Evolutionary conservation across 345 rosid genomes (phyloP), one percentile per base, ranked within the genome.

Genomic region (Atalantia buxifolia): DNA sequence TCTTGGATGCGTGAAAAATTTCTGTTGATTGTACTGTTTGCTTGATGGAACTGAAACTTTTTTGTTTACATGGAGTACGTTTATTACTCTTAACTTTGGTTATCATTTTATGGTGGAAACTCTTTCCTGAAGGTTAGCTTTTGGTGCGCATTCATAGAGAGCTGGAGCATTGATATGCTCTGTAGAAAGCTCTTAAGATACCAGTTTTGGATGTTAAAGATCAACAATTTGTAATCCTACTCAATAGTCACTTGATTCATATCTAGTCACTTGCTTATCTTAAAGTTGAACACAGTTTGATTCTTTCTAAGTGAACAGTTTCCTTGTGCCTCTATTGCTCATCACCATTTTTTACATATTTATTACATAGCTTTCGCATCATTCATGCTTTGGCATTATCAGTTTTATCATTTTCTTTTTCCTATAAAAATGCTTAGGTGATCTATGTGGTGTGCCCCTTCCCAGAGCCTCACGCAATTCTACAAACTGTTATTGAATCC

Each of bases 361-460:
- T 30, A 61, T 66, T 65, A 18, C 10, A 38, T 2, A 24, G 71
- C 48, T 57, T 55, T 35, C 9, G 35, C 24, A 8, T n/a, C 25
- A 35, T 76, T 7, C 38, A 25, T 68, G 53, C 66, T 63, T 75
- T 80, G 57, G 45, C 16, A 64, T 76, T 59, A 75, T 70, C 66
- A 68, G 6, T 71, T 83, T 36, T 69, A 40, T 69, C 64, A 55
- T 24, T 74, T 60, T 67, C 28, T 77, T 72, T 25, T 64, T 21
- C 12, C 35, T 69, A 60, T 66, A 42, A 28, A 24, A 33, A 28
- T 75, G 24, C 84, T 71, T 79, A 97, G 99, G 99, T 94, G 35
- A 87, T 93, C 87, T 97, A 97, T 83, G 94, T 97, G 83, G 98
- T 97, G 66, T 97, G 99, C 84, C 99, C 99, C 69, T 97, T 97